phyloP scores from a whole-genome alignment of 805 yeast genomes.

The Teunomyces funiuensis region DNA sequence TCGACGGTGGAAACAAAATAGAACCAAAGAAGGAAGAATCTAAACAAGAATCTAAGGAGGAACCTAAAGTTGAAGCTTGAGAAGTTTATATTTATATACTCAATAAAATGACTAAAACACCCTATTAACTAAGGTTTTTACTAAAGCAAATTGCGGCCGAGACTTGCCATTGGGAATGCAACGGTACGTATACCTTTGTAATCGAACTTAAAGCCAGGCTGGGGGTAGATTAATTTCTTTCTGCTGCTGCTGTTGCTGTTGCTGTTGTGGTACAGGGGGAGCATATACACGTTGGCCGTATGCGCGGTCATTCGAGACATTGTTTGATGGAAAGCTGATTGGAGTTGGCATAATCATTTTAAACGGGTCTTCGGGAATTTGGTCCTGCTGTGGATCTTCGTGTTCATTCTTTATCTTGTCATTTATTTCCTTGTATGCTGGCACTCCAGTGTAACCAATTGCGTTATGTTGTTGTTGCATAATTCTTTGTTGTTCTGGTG shows the following conservation, averaged over 20 bases:
- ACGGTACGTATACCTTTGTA: not conserved
- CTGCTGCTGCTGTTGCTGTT: constrained; percentile 16
- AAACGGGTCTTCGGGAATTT: not conserved
- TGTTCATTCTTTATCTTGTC: constrained; percentile 2
- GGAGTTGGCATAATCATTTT: not conserved
- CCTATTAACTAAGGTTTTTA: not conserved
- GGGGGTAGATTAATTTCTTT: constrained; percentile 7
- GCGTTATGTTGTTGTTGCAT: constrained; percentile 13
- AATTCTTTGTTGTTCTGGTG: constrained; percentile 3
- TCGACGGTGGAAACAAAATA: constrained; percentile 24
- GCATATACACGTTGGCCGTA: constrained; percentile 4
- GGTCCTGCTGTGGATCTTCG: constrained; percentile 1
- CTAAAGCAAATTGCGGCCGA: not conserved
- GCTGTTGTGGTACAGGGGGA: constrained; percentile 9
- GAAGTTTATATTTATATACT: not conserved
- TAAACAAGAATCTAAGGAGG: constrained; percentile 11
- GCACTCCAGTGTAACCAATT: not conserved
- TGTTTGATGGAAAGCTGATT: not conserved
- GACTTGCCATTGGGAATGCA: not conserved
- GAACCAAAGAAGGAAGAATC: constrained; percentile 5
- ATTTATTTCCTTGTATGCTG: constrained; percentile 4
- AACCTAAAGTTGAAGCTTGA: not conserved
- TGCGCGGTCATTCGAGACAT: not conserved
- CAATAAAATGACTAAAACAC: not conserved
- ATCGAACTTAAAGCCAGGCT: constrained; percentile 7